Base-by-base conservation (phyloP, 148 eudicot genomes). In the Mesembryanthemum crystallinum region DNA sequence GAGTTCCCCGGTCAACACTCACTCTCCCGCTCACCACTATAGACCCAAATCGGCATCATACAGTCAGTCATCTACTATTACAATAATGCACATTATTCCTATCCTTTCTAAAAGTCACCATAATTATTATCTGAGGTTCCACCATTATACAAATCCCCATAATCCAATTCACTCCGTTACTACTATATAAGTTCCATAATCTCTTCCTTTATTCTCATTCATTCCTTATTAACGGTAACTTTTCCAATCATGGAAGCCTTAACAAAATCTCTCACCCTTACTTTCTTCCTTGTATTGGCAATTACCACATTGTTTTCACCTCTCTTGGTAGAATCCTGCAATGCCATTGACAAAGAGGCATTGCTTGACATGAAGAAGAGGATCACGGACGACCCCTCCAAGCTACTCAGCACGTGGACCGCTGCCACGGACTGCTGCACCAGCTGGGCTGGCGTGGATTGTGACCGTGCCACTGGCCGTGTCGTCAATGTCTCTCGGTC, bases 321-420 rank as follows among this genome's bases (percentile, higher is more conserved):
- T 1, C 33, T 61, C 0, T 25, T 27, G 0, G 84, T 77, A 8
- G 27, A 80, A 54, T 80, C 90, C 6, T 94, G 98, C 71, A 82
- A 90, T 69, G 25, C 79, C 59, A 24, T 82, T 0, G 98, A 94
- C 85, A 80, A 84, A 77, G 73, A 86, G 69, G 90, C 98, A 1
- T 81, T 94, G 15, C 89, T 91, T 7, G 74, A 82, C 24, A 66
- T 88, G 67, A 94, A 91, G 61, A 75, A 65, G 37, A 65, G 66
- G 43, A 90, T 94, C 90, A 88, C 92, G 32, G 60, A 72, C 5
- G 98, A 94, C 79, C 95, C 95, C 1, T 89, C 90, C 4, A 47
- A 64, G 0, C 79, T 91, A 7, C 81, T 94, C 10, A 20, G 71
- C 4, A 35, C 92, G 37, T 94, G 98, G 98, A 75, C 71, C 42